Evolutionary conservation across 179 eudicot genomes (phyloP).

Genomic region (Nepenthes alata): DNA sequence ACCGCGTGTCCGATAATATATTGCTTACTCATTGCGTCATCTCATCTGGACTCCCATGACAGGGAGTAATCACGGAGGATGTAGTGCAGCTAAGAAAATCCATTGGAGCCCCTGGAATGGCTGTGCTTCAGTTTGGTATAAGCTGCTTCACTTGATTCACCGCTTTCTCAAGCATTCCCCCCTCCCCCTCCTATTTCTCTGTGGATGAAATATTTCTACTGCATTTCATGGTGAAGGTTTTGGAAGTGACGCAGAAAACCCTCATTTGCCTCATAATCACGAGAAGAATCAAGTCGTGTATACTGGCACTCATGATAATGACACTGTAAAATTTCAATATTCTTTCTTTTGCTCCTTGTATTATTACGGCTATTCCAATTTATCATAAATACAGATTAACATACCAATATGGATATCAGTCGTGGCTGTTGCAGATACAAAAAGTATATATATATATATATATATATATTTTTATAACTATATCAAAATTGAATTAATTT

Average conservation of each 20-base stretch:
- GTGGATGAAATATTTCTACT: not conserved
- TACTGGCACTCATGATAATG: conserved; percentile 97
- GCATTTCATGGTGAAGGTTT: conserved; percentile 38
- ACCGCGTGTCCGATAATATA: too few species aligned
- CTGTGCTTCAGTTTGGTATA: conserved; percentile 94
- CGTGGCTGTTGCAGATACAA: too few species aligned
- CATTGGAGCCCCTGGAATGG: conserved; percentile 98
- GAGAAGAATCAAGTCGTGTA: conserved; percentile 89
- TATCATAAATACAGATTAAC: too few species aligned
- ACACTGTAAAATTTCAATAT: conserved; percentile 46
- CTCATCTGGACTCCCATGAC: conserved; percentile 8
- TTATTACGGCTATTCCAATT: not conserved
- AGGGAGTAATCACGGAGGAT: conserved; percentile 97
- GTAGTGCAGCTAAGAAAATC: conserved; percentile 79
- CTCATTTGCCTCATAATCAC: conserved; percentile 94
- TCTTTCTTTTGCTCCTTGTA: conserved; percentile 1
- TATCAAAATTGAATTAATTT: too few species aligned
- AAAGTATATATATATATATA: too few species aligned
- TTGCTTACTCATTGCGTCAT: too few species aligned
- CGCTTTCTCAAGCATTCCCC: not conserved
- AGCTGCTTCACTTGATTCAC: conserved; percentile 7
- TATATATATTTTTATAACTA: too few species aligned
- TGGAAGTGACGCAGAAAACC: conserved; percentile 91
- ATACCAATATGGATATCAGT: too few species aligned
- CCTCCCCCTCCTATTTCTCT: not conserved